These are phyloP conservation scores for Eragrostis nindensis DNA, from an alignment of 176 grass and related monocot genomes.

Conservation along the genomic window DNA sequence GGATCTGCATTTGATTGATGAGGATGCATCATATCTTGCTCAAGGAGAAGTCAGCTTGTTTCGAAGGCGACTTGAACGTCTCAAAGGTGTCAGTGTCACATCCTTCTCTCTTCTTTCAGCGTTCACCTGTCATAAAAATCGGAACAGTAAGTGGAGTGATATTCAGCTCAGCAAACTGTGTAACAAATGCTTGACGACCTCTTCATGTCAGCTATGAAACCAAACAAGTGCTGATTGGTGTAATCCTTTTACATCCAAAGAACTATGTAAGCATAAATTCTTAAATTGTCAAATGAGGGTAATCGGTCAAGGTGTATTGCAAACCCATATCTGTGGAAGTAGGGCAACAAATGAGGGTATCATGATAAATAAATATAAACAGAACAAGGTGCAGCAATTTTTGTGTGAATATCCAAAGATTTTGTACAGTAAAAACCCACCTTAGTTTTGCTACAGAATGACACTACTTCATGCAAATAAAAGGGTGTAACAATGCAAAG, in stretches of 20 bases:
- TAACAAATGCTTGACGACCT: neutral
- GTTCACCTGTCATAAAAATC: conserved; percentile 13
- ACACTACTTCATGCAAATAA: neutral
- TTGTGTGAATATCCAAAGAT: neutral
- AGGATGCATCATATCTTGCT: conserved; percentile 8
- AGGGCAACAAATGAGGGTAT: neutral
- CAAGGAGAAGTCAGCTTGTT: conserved; percentile 50
- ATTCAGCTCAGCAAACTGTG: neutral
- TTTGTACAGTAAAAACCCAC: neutral
- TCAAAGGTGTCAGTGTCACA: conserved; percentile 31
- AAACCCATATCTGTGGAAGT: neutral
- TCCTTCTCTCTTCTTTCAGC: conserved; percentile 19
- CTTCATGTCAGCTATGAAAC: neutral
- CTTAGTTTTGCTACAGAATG: neutral
- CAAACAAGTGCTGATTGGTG: neutral
- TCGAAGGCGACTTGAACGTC: conserved; percentile 59
- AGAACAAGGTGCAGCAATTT: neutral
- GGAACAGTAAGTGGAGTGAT: neutral
- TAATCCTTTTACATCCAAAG: neutral
- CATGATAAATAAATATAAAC: neutral
- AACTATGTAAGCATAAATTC: neutral
- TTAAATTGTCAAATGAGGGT: neutral
- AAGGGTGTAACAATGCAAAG: neutral
- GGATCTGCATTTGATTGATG: neutral
- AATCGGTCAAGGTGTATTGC: neutral